Base-by-base conservation (phyloP, 495 filamentous ascomycete genomes). In the Podospora fimiseda region DNA sequence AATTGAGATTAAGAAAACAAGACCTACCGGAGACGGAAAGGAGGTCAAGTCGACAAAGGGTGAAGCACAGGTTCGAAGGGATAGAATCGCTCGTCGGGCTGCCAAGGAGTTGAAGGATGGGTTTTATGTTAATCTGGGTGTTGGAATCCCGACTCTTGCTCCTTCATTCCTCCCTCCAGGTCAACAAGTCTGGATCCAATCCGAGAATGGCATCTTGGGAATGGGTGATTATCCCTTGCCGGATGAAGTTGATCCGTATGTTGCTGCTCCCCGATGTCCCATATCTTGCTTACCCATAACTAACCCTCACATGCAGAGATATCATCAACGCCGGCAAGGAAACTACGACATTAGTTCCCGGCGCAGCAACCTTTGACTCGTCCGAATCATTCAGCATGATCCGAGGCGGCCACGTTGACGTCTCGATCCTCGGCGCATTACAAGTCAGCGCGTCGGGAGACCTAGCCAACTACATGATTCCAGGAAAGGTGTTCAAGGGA, bases 91-190 rank as follows among this genome's bases (percentile, higher is more conserved):
- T 0, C 70, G 70, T 36, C 64, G 82, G 23, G 81, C 81, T 13
- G 77, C 80, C 0, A 78, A 80, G 63, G 81, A 86, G 62, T 70
- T 86, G 40, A 81, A 80, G 63, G 66, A 81, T 41, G 82, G 82
- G 9, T 84, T 68, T 60, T 86, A 86, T 59, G 81, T 81, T n/a
- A 86, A 86, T 59, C 68, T 86, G 0, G 82, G 82, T 11, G 80
- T 86, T 38, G 79, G 76, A 16, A 81, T 85, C 60, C 82, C 82
- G 0, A 85, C 81, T 1, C 70, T 84, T 14, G 82, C 81, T 14
- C 74, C 81, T 14, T 72, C 74, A n/a, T 78, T 75, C 63, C 52
- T 83, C 13, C 63, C 76, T 11, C 53, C 71, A 22, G 73, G 73
- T 49, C 59, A 74, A 40, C 72, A 70, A 33, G 76, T 80, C 23